Percentiles rank a stretch among this genome's conserved stretches.
Evolutionary conservation across 2,329 filamentous ascomycete genomes (phyloP).

Genomic region (Fusarium sp.): DNA sequence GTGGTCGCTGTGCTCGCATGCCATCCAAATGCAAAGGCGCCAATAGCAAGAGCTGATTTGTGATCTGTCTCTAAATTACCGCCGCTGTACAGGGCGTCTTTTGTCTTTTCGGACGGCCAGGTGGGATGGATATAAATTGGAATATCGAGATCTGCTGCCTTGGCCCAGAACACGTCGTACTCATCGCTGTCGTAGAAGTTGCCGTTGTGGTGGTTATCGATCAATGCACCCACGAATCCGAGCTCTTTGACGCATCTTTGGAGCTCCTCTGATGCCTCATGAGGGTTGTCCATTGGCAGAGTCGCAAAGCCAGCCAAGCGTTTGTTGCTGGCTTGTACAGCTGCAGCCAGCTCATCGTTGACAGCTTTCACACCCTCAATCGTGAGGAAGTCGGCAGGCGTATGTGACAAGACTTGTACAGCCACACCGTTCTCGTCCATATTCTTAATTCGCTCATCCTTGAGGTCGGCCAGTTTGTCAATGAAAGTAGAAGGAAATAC

Average conservation of each 20-base stretch:
- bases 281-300: background rate
- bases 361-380: rapidly evolving
- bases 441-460: background rate
- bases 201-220: background rate
- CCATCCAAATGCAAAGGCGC: constrained; percentile 1
- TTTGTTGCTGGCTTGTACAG: background rate
- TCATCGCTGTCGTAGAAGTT: background rate
- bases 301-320: background rate
- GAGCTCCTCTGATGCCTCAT: background rate
- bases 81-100: background rate
- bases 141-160: background rate
- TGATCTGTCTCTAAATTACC: background rate
- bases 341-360: background rate
- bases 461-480: background rate
- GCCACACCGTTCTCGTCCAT: background rate
- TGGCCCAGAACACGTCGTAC: background rate
- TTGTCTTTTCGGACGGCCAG: background rate
- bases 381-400: background rate
- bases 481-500: background rate
- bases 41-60: background rate
- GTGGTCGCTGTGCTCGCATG: background rate
- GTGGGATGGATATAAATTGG: background rate
- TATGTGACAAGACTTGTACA: background rate
- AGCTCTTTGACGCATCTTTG: background rate
- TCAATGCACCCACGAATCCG: background rate